phyloP scores from a whole-genome alignment of 257 asterid genomes.

The Parsonsia alboflavescens region DNA sequence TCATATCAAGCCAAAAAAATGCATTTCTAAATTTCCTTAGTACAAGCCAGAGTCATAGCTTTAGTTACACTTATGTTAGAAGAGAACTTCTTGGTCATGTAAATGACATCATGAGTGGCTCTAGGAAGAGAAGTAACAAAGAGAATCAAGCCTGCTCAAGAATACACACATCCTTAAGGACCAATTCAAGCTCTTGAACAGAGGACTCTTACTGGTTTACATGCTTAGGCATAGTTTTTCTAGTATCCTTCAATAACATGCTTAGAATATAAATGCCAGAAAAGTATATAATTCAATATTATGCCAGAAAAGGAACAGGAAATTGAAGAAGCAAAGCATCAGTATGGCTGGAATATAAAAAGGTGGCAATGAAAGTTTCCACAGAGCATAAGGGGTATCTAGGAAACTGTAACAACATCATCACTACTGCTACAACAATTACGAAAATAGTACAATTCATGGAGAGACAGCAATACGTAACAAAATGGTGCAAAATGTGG shows the following conservation, averaged over 20 bases:
- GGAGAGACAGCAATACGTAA: not conserved
- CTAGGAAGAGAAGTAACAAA: not conserved
- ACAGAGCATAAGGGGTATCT: too few species aligned
- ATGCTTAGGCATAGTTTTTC: not conserved
- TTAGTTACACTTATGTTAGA: not conserved
- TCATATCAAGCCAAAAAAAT: not conserved
- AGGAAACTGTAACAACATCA: not conserved
- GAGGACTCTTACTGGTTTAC: not conserved
- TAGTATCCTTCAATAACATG: too few species aligned
- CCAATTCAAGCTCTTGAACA: not conserved
- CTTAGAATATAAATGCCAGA: too few species aligned
- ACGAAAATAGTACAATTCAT: not conserved
- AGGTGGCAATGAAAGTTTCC: too few species aligned
- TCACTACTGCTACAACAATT: not conserved
- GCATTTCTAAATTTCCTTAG: not conserved
- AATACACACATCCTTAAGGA: not conserved
- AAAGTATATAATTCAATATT: too few species aligned
- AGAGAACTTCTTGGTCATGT: not conserved
- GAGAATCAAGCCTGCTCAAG: not conserved
- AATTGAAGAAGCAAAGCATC: too few species aligned
- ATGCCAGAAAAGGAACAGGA: too few species aligned
- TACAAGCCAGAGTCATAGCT: not conserved
- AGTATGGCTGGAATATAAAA: too few species aligned
- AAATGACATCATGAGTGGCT: not conserved
- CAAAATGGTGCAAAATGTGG: not conserved